Percentiles rank a stretch among this genome's conserved stretches.
Conservation (phyloP, 2,329 filamentous ascomycete species). For the Trichocomaceae sp. region DNA sequence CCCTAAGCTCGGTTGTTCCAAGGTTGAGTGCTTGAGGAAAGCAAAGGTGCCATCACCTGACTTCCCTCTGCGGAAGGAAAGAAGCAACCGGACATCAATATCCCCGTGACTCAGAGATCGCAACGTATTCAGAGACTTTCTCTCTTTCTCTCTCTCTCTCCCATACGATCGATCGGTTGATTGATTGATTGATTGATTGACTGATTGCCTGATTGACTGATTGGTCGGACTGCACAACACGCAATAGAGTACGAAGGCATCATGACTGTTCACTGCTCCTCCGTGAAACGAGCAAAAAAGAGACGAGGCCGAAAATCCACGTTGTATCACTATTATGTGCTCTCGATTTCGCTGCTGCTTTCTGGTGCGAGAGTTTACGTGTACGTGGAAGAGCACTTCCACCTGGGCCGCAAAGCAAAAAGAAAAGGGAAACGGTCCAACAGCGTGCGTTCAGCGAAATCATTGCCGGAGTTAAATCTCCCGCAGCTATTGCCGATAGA, state of each 20-base stretch:
- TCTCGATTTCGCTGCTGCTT: not conserved
- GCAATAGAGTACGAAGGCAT: not conserved
- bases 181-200: no score
- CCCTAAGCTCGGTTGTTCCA: not conserved
- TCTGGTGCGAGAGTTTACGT: not conserved
- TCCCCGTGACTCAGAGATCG: not conserved
- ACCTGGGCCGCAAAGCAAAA: not conserved
- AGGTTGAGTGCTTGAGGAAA: not conserved
- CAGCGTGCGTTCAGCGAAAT: not conserved
- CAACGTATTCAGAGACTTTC: not conserved
- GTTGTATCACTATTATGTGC: not conserved
- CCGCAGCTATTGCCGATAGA: not conserved
- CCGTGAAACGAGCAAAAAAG: not conserved
- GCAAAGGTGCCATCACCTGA: slow-evolving; percentile 6
- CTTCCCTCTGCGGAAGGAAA: not conserved
- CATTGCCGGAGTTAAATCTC: not conserved
- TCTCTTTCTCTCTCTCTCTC: no score
- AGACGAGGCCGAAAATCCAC: not conserved
- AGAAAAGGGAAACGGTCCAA: not conserved
- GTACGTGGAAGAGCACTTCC: not conserved
- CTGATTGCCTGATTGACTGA: no score
- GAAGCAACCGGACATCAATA: not conserved
- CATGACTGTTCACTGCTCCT: not conserved
- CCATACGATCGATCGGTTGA: no score
- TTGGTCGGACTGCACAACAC: not conserved